Evolutionary conservation across 2,329 filamentous ascomycete species (phyloP).

Genomic region (Colletotrichum lindemuthianum): DNA sequence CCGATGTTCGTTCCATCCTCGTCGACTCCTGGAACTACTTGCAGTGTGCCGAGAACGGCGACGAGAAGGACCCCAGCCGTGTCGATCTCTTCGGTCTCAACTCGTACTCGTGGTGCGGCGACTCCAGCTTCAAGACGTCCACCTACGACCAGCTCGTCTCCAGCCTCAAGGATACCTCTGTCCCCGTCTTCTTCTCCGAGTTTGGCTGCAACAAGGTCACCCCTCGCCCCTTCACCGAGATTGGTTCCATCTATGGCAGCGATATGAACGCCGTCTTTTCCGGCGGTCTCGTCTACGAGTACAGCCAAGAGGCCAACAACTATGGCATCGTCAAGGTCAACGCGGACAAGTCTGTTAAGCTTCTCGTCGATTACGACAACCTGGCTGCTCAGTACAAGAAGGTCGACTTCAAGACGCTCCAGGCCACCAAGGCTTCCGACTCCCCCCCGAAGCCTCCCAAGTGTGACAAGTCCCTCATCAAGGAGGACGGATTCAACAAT

Average conservation of each 20-base stretch:
- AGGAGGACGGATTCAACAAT: constrained; percentile 72
- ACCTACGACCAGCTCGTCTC: constrained; percentile 71
- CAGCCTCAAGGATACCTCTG: constrained; percentile 71
- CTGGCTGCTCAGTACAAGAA: constrained; percentile 80
- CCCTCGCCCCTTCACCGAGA: constrained; percentile 82
- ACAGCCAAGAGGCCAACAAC: constrained; percentile 74
- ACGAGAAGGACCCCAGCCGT: constrained; percentile 68
- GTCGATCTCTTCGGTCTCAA: constrained; percentile 83
- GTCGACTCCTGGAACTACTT: constrained; percentile 82
- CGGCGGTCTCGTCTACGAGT: constrained; percentile 86
- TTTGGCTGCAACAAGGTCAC: constrained; percentile 79
- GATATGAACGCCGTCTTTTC: constrained; percentile 76
- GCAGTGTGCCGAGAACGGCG: constrained; percentile 69
- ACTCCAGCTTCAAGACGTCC: constrained; percentile 70
- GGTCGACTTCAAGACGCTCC: constrained; percentile 75
- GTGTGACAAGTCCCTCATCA: constrained; percentile 76
- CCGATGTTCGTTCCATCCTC: constrained; percentile 78
- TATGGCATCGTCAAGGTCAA: constrained; percentile 73
- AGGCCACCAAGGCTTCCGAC: constrained; percentile 68
- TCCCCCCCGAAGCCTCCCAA: constrained; percentile 63
- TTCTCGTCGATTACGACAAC: constrained; percentile 75
- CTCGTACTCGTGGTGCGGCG: constrained; percentile 75
- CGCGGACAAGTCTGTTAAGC: constrained; percentile 63
- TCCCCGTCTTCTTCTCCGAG: constrained; percentile 86
- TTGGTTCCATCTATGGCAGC: constrained; percentile 74